Conservation (phyloP, 1,284 basidiomycete genomes). For the Violaceomyces palustris region DNA sequence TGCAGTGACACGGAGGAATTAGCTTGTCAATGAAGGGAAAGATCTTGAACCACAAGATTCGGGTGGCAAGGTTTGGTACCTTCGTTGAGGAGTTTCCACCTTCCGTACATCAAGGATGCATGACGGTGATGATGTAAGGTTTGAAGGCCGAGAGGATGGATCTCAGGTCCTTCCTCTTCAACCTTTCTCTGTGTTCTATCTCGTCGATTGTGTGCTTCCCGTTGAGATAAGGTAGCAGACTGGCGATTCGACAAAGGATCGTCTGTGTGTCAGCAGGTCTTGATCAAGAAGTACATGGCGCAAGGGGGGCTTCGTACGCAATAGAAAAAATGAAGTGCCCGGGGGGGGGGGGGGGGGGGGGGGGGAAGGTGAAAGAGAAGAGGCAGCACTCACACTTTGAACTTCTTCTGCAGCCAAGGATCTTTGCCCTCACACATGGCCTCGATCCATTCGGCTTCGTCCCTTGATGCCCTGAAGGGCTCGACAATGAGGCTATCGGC, state of each 20-base stretch:
- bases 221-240: conserved; percentile 47
- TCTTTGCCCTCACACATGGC: conserved; percentile 78
- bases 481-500: conserved; percentile 64
- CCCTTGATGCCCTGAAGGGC: conserved; percentile 70
- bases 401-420: conserved; percentile 17
- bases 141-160: conserved; percentile 32
- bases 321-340: too few species aligned
- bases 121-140: conserved; percentile 36
- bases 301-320: conserved; percentile 7
- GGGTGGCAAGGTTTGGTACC: too few species aligned
- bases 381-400: conserved; percentile 7
- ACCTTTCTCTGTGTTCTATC: conserved; percentile 32
- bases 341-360: too few species aligned
- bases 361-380: not conserved
- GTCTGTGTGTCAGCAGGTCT: not conserved
- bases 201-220: conserved; percentile 51
- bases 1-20: too few species aligned
- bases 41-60: too few species aligned
- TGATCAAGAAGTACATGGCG: not conserved
- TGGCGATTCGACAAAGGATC: too few species aligned
- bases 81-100: too few species aligned
- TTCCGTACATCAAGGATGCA: conserved; percentile 47
- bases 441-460: conserved; percentile 72
- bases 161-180: conserved; percentile 30
- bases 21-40: too few species aligned